Evolutionary conservation across 2,329 filamentous ascomycete species (phyloP).

Genomic region (Trichoderma atrobrunneum): DNA sequence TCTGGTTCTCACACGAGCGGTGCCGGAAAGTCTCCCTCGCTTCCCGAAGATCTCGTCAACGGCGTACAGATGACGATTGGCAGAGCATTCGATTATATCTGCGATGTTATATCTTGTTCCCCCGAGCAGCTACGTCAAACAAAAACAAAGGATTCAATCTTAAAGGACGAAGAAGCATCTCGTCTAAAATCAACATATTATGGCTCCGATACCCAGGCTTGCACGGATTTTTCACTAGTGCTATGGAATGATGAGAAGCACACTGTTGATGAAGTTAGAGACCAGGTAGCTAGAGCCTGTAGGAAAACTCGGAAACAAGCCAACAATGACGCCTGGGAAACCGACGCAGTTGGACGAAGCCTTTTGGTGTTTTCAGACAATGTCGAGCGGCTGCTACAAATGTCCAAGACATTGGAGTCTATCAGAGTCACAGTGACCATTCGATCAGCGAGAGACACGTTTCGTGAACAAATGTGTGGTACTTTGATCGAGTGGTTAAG

Average conservation of each 20-base stretch:
- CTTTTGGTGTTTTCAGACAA: conserved; percentile 75
- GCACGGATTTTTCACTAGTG: conserved; percentile 72
- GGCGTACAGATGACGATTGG: conserved; percentile 84
- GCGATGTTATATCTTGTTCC: conserved; percentile 96
- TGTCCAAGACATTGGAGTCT: conserved; percentile 85
- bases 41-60: conserved; percentile 73
- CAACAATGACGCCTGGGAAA: conserved; percentile 75
- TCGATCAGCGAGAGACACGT: conserved; percentile 88
- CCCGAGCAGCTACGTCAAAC: conserved; percentile 87
- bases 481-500: conserved; percentile 94
- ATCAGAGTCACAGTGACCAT: conserved; percentile 97
- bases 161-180: conserved; percentile 76
- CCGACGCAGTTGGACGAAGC: conserved; percentile 82
- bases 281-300: conserved; percentile 89
- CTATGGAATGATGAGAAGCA: conserved; percentile 99
- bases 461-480: conserved; percentile 98
- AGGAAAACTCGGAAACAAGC: conserved; percentile 68
- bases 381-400: conserved; percentile 68
- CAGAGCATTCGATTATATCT: conserved; percentile 86
- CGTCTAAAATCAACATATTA: conserved; percentile 68
- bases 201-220: conserved; percentile 52
- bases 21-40: conserved; percentile 53
- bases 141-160: conserved; percentile 79
- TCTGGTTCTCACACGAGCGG: conserved; percentile 57
- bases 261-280: conserved; percentile 83